Conservation (phyloP, 140 eudicot genomes). For the Cichorium intybus region DNA sequence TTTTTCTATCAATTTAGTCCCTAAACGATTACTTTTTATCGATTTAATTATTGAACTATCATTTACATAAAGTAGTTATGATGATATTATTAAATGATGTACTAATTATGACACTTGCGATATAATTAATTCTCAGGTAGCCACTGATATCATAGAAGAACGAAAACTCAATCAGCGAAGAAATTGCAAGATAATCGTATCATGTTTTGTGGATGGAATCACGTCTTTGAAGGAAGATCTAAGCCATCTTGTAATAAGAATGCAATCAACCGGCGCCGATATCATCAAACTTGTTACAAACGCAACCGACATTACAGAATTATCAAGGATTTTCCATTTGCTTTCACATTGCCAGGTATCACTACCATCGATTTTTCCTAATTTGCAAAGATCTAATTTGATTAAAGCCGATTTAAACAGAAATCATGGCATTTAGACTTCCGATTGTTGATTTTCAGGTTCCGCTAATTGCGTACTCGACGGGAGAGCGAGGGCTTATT, state of each 20-base stretch:
- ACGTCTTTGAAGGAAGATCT: constrained; percentile 47
- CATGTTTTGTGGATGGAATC: constrained; percentile 50
- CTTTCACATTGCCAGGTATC: constrained; percentile 74
- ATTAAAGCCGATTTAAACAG: too few relatives aligned
- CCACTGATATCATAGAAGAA: constrained; percentile 45
- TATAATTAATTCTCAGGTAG: constrained; percentile 51
- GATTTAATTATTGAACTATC: too few relatives aligned
- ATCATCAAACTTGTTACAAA: constrained; percentile 53
- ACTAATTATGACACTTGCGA: not conserved
- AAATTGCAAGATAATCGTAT: constrained; percentile 62
- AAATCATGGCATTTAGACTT: too few relatives aligned
- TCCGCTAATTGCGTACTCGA: constrained; percentile 66
- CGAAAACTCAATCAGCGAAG: constrained; percentile 29
- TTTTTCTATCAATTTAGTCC: too few relatives aligned
- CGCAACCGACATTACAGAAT: constrained; percentile 60
- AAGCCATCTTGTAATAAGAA: constrained; percentile 51
- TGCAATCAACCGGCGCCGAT: constrained; percentile 81
- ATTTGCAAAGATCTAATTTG: too few relatives aligned
- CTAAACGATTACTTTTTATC: too few relatives aligned
- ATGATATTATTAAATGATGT: too few relatives aligned
- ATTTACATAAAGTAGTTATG: too few relatives aligned
- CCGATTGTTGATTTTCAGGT: constrained; percentile 58
- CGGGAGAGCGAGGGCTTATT: constrained; percentile 80
- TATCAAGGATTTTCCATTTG: constrained; percentile 51
- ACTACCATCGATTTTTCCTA: not conserved